Evolutionary conservation across 1,284 basidiomycete species (phyloP).

Genomic region (Trichosporon ovoides): DNA sequence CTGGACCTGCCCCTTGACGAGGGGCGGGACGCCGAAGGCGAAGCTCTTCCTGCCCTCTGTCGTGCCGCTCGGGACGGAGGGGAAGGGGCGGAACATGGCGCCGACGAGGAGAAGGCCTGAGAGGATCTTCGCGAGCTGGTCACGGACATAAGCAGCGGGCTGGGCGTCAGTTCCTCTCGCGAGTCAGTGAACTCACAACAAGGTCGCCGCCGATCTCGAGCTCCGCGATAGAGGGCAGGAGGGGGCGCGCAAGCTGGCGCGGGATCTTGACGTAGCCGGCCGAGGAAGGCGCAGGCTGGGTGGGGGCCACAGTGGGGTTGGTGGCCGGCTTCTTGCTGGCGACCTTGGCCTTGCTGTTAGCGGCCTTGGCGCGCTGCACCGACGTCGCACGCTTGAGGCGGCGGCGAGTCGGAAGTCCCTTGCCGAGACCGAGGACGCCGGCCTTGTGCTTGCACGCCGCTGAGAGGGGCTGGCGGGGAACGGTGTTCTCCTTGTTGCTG

Average conservation of each 20-base stretch:
- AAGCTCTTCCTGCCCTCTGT: not conserved
- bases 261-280: conserved; percentile 6
- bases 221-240: conserved; percentile 4
- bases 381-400: conserved; percentile 20
- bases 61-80: conserved; percentile 5
- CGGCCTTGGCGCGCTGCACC: conserved; percentile 25
- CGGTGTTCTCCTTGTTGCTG: conserved; percentile 30
- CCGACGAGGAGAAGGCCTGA: conserved; percentile 17
- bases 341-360: no score
- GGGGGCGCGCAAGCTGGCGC: conserved; percentile 1
- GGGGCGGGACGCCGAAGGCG: conserved; percentile 24
- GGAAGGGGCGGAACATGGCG: conserved; percentile 20
- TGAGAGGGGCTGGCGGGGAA: conserved; percentile 12
- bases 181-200: conserved; percentile 24
- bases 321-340: conserved; percentile 1
- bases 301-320: no score
- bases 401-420: not conserved
- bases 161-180: conserved; percentile 14
- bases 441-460: conserved; percentile 9
- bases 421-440: not conserved
- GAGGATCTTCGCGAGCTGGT: conserved; percentile 20
- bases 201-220: conserved; percentile 6
- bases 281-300: not conserved
- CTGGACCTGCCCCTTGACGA: conserved; percentile 15
- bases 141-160: conserved; percentile 28